phyloP scores from a whole-genome alignment of 2,329 filamentous ascomycete genomes.

The Byssothecium circinans region DNA sequence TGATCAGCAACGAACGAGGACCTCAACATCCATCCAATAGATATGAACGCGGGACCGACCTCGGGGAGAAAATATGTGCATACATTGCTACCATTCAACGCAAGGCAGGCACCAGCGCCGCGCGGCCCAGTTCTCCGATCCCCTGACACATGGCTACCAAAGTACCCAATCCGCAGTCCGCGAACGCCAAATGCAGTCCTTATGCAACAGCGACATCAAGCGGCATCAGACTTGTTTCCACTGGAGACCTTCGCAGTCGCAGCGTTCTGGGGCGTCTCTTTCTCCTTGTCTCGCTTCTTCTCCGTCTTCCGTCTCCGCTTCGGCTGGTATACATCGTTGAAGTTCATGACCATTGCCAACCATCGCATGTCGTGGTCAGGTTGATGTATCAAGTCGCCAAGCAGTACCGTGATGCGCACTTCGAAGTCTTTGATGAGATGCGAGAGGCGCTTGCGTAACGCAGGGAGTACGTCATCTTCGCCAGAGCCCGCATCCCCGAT shows the following conservation, averaged over 20 bases:
- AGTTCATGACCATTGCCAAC: slow-evolving; percentile 96
- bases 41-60: no score
- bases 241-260: neutral
- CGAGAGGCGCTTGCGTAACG: slow-evolving; percentile 71
- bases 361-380: slow-evolving; percentile 95
- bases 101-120: no score
- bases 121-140: no score
- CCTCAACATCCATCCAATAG: no score
- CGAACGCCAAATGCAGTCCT: no score
- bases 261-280: slow-evolving; percentile 16
- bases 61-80: no score
- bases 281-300: slow-evolving; percentile 32
- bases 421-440: slow-evolving; percentile 76
- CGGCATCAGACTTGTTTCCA: no score
- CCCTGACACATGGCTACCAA: no score
- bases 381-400: slow-evolving; percentile 91
- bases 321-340: slow-evolving; percentile 93
- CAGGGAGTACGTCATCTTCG: slow-evolving; percentile 69
- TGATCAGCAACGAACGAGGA: no score
- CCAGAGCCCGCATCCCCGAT: slow-evolving; percentile 40
- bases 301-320: slow-evolving; percentile 61
- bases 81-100: no score
- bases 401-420: slow-evolving; percentile 72
- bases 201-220: no score
- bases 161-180: no score